Evolutionary conservation across 2,329 filamentous ascomycete genomes (phyloP).

Genomic region (Nothopassalora personata): DNA sequence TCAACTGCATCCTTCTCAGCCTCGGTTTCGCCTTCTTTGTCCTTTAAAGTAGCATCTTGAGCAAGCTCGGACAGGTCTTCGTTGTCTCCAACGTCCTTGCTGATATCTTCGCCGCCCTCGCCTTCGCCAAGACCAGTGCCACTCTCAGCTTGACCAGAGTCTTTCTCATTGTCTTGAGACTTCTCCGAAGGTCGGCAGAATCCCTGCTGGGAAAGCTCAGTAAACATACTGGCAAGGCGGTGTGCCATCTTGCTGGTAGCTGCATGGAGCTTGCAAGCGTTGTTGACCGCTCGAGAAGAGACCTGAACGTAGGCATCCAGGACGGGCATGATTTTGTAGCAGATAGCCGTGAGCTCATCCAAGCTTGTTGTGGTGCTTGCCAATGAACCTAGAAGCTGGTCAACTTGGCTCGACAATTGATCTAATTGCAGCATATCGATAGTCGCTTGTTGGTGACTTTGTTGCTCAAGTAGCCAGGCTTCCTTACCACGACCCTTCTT

Average conservation of each 20-base stretch:
- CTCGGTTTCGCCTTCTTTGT: constrained; percentile 57
- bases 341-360: constrained; percentile 1
- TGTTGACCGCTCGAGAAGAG: constrained; percentile 53
- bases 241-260: constrained; percentile 69
- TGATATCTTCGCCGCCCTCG: constrained; percentile 93
- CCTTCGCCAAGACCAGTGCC: constrained; percentile 94
- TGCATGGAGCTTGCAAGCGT: constrained; percentile 61
- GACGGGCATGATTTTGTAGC: constrained; percentile 55
- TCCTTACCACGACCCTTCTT: constrained; percentile 57
- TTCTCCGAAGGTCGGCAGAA: constrained; percentile 89
- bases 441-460: not conserved
- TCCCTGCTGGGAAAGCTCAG: constrained; percentile 72
- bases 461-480: constrained; percentile 52
- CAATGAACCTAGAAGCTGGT: not conserved
- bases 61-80: constrained; percentile 90
- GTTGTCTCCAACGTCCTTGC: constrained; percentile 89
- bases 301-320: constrained; percentile 65
- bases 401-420: not conserved
- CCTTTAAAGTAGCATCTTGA: constrained; percentile 62
- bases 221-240: constrained; percentile 70
- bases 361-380: not conserved
- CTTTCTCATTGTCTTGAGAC: constrained; percentile 37
- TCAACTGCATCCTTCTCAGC: constrained; percentile 83
- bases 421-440: constrained; percentile 1
- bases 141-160: constrained; percentile 72